Evolutionary conservation across 306 rosid species (phyloP).

Genomic region (Cucurbita pepo): DNA sequence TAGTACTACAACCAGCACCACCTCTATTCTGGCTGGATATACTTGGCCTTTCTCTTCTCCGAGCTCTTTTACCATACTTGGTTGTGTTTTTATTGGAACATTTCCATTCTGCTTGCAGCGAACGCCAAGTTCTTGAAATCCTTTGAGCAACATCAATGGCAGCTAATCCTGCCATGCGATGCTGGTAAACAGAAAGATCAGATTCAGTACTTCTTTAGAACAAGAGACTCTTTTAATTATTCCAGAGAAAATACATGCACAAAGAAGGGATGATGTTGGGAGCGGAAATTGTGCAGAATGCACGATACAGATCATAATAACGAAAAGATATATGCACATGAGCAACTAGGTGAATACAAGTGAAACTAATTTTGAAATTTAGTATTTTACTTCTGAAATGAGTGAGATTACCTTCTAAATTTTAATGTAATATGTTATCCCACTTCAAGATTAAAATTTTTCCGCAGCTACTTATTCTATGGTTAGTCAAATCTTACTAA

Average conservation of each 20-base stretch:
- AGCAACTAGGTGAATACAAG: background rate
- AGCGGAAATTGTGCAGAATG: background rate
- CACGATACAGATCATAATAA: background rate
- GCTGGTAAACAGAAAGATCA: constrained; percentile 40
- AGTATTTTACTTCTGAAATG: background rate
- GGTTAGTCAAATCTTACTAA: background rate
- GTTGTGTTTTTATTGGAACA: constrained; percentile 48
- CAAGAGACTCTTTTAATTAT: background rate
- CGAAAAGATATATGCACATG: background rate
- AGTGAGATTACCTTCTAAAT: background rate
- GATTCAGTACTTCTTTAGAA: background rate
- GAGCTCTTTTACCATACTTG: constrained; percentile 58
- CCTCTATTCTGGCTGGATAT: constrained; percentile 84
- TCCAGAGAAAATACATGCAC: background rate
- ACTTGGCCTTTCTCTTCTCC: constrained; percentile 72
- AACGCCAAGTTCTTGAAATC: constrained; percentile 92
- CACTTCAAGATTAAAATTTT: background rate
- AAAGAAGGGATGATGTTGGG: background rate
- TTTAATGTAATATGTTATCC: background rate
- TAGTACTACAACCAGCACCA: constrained; percentile 91
- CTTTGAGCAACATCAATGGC: constrained; percentile 90
- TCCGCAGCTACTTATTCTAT: background rate
- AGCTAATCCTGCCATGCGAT: constrained; percentile 97
- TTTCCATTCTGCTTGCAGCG: constrained; percentile 62
- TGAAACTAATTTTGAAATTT: background rate